Conservation (phyloP, 129 eudicot genomes). For the Sambucus nigra region DNA sequence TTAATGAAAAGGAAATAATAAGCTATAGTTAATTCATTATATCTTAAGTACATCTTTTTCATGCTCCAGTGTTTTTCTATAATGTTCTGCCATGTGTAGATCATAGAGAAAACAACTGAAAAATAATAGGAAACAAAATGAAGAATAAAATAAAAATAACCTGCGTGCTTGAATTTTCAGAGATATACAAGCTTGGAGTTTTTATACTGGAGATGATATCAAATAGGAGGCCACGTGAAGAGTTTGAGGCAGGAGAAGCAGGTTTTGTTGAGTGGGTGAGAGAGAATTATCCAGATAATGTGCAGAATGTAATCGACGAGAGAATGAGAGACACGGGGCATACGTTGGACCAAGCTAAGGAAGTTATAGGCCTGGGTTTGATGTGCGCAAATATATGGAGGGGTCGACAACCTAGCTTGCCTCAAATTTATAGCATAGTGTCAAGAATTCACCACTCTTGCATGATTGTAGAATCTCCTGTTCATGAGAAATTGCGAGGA, state of each 20-base stretch:
- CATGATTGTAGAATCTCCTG: not conserved
- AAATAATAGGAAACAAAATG: too few relatives aligned
- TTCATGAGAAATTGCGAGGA: not conserved
- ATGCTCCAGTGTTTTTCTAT: too few relatives aligned
- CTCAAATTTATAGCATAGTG: constrained; percentile 4
- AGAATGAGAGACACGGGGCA: constrained; percentile 8
- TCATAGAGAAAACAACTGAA: too few relatives aligned
- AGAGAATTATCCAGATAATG: constrained; percentile 8
- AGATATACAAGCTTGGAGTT: constrained; percentile 17
- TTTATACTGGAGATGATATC: constrained; percentile 22
- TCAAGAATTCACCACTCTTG: constrained; percentile 8
- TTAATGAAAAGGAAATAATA: not conserved
- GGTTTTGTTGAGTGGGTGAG: constrained; percentile 27
- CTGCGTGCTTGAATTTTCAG: constrained; percentile 10
- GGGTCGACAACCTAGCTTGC: constrained; percentile 14
- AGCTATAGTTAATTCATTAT: too few relatives aligned
- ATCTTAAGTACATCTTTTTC: too few relatives aligned
- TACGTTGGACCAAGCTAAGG: constrained; percentile 6
- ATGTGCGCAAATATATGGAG: constrained; percentile 20
- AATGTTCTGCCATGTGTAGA: too few relatives aligned
- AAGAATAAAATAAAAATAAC: too few relatives aligned
- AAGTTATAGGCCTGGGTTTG: constrained; percentile 17
- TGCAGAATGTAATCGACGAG: constrained; percentile 14
- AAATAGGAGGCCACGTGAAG: constrained; percentile 15
- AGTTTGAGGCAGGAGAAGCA: constrained; percentile 10